Conservation (phyloP, 1,284 basidiomycete genomes). For the Vanrija pseudolonga region DNA sequence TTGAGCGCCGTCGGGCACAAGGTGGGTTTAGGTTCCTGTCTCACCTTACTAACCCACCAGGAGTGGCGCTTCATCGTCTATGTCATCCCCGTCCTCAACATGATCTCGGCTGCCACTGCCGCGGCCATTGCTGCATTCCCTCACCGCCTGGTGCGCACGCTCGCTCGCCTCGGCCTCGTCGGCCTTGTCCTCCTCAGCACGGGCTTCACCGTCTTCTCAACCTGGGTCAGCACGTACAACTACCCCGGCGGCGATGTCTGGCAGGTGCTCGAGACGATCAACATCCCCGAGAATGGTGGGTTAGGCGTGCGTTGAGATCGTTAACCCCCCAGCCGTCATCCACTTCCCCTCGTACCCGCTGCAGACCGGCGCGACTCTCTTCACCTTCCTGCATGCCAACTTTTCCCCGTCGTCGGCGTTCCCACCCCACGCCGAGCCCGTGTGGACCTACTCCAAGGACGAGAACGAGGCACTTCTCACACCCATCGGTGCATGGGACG, state of each 20-base stretch:
- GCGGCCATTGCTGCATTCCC: slow-evolving; percentile 18
- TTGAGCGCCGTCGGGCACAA: slow-evolving; percentile 80
- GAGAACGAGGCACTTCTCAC: slow-evolving; percentile 57
- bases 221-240: slow-evolving; percentile 65
- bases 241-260: slow-evolving; percentile 88
- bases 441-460: slow-evolving; percentile 74
- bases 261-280: slow-evolving; percentile 58
- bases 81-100: slow-evolving; percentile 74
- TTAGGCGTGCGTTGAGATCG: slow-evolving; percentile 20
- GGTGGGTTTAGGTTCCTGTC: slow-evolving; percentile 19
- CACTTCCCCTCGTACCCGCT: slow-evolving; percentile 43
- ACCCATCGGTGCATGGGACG: slow-evolving; percentile 28
- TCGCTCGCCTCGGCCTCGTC: slow-evolving; percentile 45
- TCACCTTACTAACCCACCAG: slow-evolving; percentile 31
- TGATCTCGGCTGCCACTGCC: slow-evolving; percentile 67
- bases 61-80: slow-evolving; percentile 97
- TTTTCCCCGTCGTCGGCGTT: slow-evolving; percentile 43
- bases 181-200: slow-evolving; percentile 56
- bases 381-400: slow-evolving; percentile 67
- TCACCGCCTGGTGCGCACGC: background rate
- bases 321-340: slow-evolving; percentile 31
- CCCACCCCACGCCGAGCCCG: slow-evolving; percentile 10
- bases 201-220: slow-evolving; percentile 55
- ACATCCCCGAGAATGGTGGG: slow-evolving; percentile 2
- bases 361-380: slow-evolving; percentile 86